phyloP scores from a whole-genome alignment of 345 rosid species.

The Rhizophora mangle region DNA sequence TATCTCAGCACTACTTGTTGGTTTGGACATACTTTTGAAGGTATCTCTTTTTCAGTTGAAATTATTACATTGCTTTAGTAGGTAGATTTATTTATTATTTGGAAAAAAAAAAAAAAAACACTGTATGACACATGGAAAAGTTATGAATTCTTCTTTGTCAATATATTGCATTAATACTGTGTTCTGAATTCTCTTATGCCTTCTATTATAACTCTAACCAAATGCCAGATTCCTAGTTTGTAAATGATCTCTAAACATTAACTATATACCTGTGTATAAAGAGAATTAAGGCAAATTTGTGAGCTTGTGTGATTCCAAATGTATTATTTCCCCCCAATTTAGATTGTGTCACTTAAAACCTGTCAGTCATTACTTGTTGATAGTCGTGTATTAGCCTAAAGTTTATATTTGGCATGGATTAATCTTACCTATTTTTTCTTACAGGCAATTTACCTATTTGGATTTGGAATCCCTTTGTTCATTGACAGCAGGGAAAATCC shows the following conservation, averaged over 20 bases:
- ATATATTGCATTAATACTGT: constrained; percentile 3
- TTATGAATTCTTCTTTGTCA: not conserved
- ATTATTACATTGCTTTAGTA: not conserved
- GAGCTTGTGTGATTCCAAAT: too few relatives aligned
- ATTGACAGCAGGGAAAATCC: constrained; percentile 45
- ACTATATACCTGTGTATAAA: too few relatives aligned
- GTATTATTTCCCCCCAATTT: too few relatives aligned
- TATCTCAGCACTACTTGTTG: constrained; percentile 67
- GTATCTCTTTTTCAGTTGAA: constrained; percentile 32
- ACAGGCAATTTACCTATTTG: constrained; percentile 75
- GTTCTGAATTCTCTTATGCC: not conserved
- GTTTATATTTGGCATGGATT: not conserved
- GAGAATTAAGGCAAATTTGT: too few relatives aligned
- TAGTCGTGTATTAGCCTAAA: not conserved
- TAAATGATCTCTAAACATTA: too few relatives aligned
- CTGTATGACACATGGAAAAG: not conserved
- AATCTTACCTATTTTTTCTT: not conserved
- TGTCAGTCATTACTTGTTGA: too few relatives aligned
- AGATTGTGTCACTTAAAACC: too few relatives aligned
- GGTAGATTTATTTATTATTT: not conserved
- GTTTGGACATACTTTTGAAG: constrained; percentile 82
- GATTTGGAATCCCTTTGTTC: constrained; percentile 75
- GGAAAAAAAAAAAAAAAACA: not conserved
- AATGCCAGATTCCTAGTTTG: not conserved
- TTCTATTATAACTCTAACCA: constrained; percentile 1